A percentile compares a stretch with the other conserved stretches of the same genome.
These are phyloP conservation scores for Aspergillus pseudoviridinutans DNA, from an alignment of 2,329 filamentous ascomycete genomes.

Conservation along the genomic window DNA sequence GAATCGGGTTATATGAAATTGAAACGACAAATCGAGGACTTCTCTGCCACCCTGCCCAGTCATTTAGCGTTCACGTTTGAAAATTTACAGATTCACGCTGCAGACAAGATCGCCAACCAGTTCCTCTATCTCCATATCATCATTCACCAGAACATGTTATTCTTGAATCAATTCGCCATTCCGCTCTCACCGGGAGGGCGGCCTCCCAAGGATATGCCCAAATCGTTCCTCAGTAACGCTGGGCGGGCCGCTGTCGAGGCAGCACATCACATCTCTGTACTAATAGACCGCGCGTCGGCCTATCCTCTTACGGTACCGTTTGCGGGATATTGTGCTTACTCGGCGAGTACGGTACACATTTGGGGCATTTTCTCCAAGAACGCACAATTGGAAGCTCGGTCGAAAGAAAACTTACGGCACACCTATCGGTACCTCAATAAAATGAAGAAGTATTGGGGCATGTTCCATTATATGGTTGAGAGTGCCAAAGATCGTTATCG, in stretches of 20 bases:
- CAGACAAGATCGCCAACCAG: conserved; percentile 81
- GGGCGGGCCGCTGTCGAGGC: conserved; percentile 74
- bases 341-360: conserved; percentile 91
- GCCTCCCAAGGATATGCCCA: conserved; percentile 67
- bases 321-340: conserved; percentile 89
- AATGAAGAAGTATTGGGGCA: conserved; percentile 98
- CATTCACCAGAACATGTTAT: conserved; percentile 83
- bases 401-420: conserved; percentile 77
- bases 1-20: conserved; percentile 73
- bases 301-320: conserved; percentile 86
- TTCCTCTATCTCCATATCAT: conserved; percentile 90
- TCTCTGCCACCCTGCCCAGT: conserved; percentile 66
- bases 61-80: conserved; percentile 71
- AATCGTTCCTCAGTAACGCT: conserved; percentile 71
- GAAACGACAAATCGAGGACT: conserved; percentile 65
- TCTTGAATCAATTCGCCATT: conserved; percentile 83
- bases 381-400: conserved; percentile 65
- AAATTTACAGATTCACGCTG: conserved; percentile 79
- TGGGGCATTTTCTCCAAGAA: conserved; percentile 88
- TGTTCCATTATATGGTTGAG: conserved; percentile 96
- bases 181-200: conserved; percentile 61
- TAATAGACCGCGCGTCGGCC: conserved; percentile 75
- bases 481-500: conserved; percentile 86
- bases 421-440: conserved; percentile 88
- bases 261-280: conserved; percentile 78